Percentiles rank a stretch among this genome's conserved stretches.
Conservation (phyloP, 768 basidiomycete species). For the Boletus rubropictus region DNA sequence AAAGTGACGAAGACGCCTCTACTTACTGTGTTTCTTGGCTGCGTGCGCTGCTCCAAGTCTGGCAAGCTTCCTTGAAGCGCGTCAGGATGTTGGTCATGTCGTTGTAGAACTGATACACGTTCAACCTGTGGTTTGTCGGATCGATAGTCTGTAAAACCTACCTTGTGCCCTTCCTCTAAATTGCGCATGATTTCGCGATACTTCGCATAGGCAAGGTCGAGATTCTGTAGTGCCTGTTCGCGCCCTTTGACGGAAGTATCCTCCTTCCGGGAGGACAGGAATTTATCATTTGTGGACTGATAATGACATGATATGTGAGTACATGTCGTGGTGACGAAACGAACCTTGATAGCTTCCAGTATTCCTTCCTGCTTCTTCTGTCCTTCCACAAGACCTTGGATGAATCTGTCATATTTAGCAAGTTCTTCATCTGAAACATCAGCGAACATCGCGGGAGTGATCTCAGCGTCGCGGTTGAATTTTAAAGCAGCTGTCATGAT, state of each 20-base stretch:
- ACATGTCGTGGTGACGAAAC: slow-evolving; percentile 9
- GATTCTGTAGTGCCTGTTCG: slow-evolving; percentile 73
- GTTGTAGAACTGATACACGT: slow-evolving; percentile 73
- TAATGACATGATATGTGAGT: neutral
- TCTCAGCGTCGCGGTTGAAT: slow-evolving; percentile 61
- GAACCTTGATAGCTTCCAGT: slow-evolving; percentile 63
- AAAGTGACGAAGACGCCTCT: no score
- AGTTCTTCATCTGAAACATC: slow-evolving; percentile 74
- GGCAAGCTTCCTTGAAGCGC: slow-evolving; percentile 72
- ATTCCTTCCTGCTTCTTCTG: slow-evolving; percentile 60
- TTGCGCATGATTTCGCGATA: slow-evolving; percentile 82
- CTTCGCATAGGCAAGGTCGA: slow-evolving; percentile 82
- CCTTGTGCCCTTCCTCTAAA: slow-evolving; percentile 84
- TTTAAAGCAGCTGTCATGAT: slow-evolving; percentile 62
- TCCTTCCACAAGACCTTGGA: slow-evolving; percentile 51
- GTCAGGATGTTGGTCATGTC: slow-evolving; percentile 68
- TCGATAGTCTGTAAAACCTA: slow-evolving; percentile 19
- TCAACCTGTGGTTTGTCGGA: neutral
- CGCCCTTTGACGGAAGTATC: slow-evolving; percentile 75
- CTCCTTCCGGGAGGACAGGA: slow-evolving; percentile 71
- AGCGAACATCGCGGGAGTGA: slow-evolving; percentile 85
- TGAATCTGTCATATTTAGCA: slow-evolving; percentile 72
- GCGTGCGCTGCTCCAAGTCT: slow-evolving; percentile 65
- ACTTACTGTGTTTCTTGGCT: slow-evolving; percentile 72
- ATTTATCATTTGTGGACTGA: slow-evolving; percentile 62